Conservation (phyloP, 108 stramenopile genomes). For the Cyclotella atomus region DNA sequence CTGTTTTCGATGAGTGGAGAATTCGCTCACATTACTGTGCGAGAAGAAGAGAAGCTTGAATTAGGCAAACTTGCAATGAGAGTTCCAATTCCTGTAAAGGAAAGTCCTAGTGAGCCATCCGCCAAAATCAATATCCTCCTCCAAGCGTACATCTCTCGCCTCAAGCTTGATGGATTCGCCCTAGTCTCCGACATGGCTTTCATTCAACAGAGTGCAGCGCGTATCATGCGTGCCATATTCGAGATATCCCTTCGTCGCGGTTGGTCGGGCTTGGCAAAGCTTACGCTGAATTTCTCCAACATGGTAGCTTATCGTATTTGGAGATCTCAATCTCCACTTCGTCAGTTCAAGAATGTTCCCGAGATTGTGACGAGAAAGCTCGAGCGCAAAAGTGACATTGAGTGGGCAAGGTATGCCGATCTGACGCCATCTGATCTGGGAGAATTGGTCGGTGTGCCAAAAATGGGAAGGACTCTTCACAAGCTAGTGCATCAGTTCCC, state of each 20-base stretch:
- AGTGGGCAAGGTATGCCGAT: conserved; percentile 96
- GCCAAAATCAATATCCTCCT: conserved; percentile 98
- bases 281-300: conserved; percentile 90
- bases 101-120: conserved; percentile 91
- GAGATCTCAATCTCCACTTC: conserved; percentile 95
- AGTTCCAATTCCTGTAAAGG: conserved; percentile 99
- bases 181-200: conserved; percentile 98
- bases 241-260: conserved; percentile 95
- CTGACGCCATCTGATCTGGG: conserved; percentile 96
- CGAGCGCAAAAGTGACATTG: conserved; percentile 95
- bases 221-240: conserved; percentile 96
- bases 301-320: conserved; percentile 96
- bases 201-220: conserved; percentile 97
- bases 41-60: conserved; percentile 98
- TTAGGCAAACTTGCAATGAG: conserved; percentile 91
- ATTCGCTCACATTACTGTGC: conserved; percentile 95
- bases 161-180: conserved; percentile 99
- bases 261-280: conserved; percentile 94
- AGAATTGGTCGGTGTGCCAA: conserved; percentile 96
- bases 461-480: conserved; percentile 97
- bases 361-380: conserved; percentile 93
- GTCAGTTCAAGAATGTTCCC: conserved; percentile 95
- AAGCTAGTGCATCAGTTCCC: conserved; percentile 98
- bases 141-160: conserved; percentile 97
- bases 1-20: conserved; percentile 96